phyloP scores from a whole-genome alignment of 176 grass and related monocot genomes.

The Oryza meridionalis region DNA sequence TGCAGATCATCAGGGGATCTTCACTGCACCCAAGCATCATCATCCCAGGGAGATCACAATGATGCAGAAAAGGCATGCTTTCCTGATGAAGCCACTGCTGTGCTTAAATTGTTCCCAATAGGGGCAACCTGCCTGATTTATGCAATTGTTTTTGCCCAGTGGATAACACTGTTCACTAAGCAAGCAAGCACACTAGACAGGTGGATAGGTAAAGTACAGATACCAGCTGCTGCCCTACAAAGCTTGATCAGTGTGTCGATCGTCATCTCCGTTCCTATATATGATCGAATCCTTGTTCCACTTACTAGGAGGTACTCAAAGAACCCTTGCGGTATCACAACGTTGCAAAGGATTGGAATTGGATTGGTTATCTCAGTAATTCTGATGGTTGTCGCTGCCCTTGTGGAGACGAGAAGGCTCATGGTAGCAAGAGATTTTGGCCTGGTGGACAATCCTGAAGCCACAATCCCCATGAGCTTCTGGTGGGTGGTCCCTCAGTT shows the following conservation, averaged over 20 bases:
- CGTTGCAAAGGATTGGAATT: conserved; percentile 57
- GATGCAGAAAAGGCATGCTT: conserved; percentile 30
- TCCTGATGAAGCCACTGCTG: conserved; percentile 24
- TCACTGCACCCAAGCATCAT: not conserved
- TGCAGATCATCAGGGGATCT: conserved; percentile 40
- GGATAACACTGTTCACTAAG: conserved; percentile 72
- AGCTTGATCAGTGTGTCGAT: conserved; percentile 48
- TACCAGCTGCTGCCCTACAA: conserved; percentile 66
- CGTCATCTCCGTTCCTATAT: conserved; percentile 52
- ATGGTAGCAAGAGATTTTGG: conserved; percentile 47
- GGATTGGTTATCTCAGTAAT: conserved; percentile 49
- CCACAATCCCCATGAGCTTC: conserved; percentile 56
- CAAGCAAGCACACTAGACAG: conserved; percentile 74
- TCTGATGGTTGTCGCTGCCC: conserved; percentile 49
- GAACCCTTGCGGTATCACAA: conserved; percentile 49
- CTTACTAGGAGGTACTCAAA: conserved; percentile 37
- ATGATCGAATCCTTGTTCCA: conserved; percentile 55
- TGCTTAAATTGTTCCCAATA: conserved; percentile 57
- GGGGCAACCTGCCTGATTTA: conserved; percentile 65
- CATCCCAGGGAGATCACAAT: conserved; percentile 30
- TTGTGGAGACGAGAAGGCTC: conserved; percentile 64
- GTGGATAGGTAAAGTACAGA: conserved; percentile 44
- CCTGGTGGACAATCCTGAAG: conserved; percentile 47
- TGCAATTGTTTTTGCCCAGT: conserved; percentile 57
- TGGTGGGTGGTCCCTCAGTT: conserved; percentile 66